Evolutionary conservation across 2,329 filamentous ascomycete species (phyloP), one percentile per base, ranked within the genome.

Genomic region (Orbilia brochopaga): DNA sequence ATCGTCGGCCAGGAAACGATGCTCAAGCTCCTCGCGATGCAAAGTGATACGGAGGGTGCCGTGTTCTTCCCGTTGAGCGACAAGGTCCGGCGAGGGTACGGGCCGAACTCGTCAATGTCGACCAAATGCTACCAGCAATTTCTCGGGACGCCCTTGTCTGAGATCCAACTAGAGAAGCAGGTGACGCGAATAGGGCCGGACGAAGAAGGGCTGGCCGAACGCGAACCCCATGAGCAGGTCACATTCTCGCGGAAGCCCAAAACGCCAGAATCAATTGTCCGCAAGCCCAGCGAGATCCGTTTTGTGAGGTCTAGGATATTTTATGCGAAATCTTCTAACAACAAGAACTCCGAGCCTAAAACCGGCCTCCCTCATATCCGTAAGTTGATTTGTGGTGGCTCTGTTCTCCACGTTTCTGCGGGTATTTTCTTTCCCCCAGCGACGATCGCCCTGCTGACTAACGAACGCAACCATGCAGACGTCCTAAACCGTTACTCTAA

Each of bases 281-380:
- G 69, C 17, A 76, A 69, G 27, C 74, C 60, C 3, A 74, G 74
- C 44, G 85, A 86, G 15, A 91, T 97, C 65, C 81, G 82, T 0
- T 89, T 99, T 76, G 86, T 92, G 52, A 87, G 92, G 69, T 91
- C 86, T 77, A 87, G 91, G 19, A 95, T 97, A 83, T 83, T 97
- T 55, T 97, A 97, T 79, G 89, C 90, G 21, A 87, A 87, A 75
- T 86, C 91, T 19, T 84, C 85, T 1, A 81, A 92, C 30, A 93
- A 89, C 76, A 82, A 86, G 1, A 85, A 85, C 75, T 88, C 89
- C 1, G 80, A 83, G 7, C 84, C 94, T 6, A 84, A 86, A 17
- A 88, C 90, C 78, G 93, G 94, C 1, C 83, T 96, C 60, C 87
- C 87, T 74, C 90, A 90, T 78, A 91, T 91, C 63, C 92, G 90